Evolutionary conservation across 257 asterid species (phyloP).

Genomic region (Misopates orontium): DNA sequence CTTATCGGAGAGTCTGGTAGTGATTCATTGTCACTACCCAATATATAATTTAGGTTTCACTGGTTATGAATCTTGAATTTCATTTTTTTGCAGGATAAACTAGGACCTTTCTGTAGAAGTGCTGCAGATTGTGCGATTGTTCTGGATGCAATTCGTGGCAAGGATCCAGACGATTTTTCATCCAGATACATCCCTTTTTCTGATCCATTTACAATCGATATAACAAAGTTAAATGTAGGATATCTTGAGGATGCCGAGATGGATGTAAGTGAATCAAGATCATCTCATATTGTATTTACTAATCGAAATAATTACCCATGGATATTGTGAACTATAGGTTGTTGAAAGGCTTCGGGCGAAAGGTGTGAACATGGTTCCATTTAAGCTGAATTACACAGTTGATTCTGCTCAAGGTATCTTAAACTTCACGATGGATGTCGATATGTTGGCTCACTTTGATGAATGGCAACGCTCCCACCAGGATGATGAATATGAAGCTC

Average conservation of each 20-base stretch:
- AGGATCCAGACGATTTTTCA: conserved; percentile 80
- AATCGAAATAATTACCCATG: too few species aligned
- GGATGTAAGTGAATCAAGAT: conserved; percentile 53
- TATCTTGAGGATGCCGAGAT: conserved; percentile 91
- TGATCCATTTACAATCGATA: conserved; percentile 76
- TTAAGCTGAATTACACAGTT: conserved; percentile 73
- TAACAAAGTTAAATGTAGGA: conserved; percentile 75
- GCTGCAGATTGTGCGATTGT: conserved; percentile 77
- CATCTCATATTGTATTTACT: background rate
- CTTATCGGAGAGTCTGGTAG: conserved; percentile 97
- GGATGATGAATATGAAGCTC: conserved; percentile 90
- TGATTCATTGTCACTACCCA: conserved; percentile 1
- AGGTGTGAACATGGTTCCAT: conserved; percentile 84
- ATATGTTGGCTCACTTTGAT: conserved; percentile 89
- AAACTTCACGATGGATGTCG: conserved; percentile 92
- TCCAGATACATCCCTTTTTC: conserved; percentile 60
- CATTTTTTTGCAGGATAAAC: conserved; percentile 58
- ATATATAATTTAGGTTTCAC: background rate
- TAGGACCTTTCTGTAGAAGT: conserved; percentile 91
- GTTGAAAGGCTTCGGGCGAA: conserved; percentile 62
- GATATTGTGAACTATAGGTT: conserved; percentile 43
- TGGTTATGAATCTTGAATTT: conserved; percentile 3
- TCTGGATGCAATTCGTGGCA: conserved; percentile 73
- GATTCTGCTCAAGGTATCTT: conserved; percentile 90
- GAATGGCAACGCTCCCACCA: conserved; percentile 81